Evolutionary conservation across 2,329 filamentous ascomycete species (phyloP).

Genomic region (Pestalotiopsis sp.): DNA sequence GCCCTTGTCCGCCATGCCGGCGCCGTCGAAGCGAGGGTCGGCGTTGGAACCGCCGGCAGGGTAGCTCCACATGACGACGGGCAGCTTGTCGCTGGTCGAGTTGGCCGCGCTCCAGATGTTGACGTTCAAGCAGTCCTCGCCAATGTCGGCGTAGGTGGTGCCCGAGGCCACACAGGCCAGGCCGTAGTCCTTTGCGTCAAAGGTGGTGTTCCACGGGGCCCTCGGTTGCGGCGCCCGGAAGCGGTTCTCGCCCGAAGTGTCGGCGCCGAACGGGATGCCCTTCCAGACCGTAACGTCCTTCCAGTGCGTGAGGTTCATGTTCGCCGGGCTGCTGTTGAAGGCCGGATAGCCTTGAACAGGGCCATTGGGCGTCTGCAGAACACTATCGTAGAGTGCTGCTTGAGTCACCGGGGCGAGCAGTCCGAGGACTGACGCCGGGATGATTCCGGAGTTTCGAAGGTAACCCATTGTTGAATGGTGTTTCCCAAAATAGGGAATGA

Average conservation of each 20-base stretch:
- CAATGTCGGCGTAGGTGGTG: conserved; percentile 8
- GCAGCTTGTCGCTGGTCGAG: conserved; percentile 22
- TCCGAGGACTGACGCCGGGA: neutral
- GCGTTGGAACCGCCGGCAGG: conserved; percentile 18
- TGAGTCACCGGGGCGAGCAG: conserved; percentile 9
- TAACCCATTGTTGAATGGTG: neutral
- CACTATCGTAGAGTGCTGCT: conserved; percentile 21
- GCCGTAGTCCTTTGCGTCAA: conserved; percentile 21
- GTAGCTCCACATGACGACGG: conserved; percentile 22
- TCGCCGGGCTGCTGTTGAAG: conserved; percentile 22
- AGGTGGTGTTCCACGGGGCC: conserved; percentile 16
- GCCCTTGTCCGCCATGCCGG: conserved; percentile 23
- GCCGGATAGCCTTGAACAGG: conserved; percentile 23
- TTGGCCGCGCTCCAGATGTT: conserved; percentile 25
- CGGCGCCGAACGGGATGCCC: conserved; percentile 27
- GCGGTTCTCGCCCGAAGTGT: conserved; percentile 20
- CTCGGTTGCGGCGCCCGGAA: conserved; percentile 19
- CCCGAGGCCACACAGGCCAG: conserved; percentile 26
- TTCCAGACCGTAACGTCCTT: conserved; percentile 25
- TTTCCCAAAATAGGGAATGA: neutral
- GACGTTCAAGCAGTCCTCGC: conserved; percentile 26
- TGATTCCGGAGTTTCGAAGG: neutral
- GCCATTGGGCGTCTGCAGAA: conserved; percentile 20
- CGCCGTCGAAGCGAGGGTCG: conserved; percentile 23
- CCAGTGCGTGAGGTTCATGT: conserved; percentile 20